phyloP scores from a whole-genome alignment of 805 yeast species.

The Limtongozyma cylindracea region DNA sequence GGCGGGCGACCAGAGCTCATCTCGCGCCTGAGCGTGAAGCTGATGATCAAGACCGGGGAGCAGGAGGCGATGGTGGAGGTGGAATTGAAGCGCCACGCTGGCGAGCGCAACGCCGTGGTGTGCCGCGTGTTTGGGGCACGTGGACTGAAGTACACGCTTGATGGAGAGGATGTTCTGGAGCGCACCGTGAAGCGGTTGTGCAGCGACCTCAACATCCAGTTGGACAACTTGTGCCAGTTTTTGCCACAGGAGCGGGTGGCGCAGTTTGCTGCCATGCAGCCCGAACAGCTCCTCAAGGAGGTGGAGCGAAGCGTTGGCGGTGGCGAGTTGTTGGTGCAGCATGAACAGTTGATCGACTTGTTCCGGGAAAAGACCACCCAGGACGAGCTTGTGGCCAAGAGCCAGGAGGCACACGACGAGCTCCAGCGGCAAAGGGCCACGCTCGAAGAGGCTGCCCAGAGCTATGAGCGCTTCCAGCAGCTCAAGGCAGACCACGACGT shows the following conservation, averaged over 20 bases:
- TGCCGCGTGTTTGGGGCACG: no score
- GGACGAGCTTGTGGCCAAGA: conserved; percentile 1
- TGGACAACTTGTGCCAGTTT: conserved; percentile 83
- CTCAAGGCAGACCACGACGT: conserved; percentile 13
- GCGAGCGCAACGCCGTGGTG: conserved; percentile 11
- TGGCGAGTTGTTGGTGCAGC: conserved; percentile 26
- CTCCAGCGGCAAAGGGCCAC: conserved; percentile 3
- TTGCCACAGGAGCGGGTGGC: conserved; percentile 91
- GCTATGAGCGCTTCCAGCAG: conserved; percentile 17
- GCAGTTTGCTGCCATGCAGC: conserved; percentile 62
- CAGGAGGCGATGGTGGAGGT: conserved; percentile 20
- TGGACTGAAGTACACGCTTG: conserved; percentile 15
- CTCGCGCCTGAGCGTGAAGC: conserved; percentile 40
- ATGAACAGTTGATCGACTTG: conserved; percentile 24
- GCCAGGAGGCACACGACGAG: conserved; percentile 1
- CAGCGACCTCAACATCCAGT: conserved; percentile 39
- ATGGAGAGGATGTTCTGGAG: conserved; percentile 13
- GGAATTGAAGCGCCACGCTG: conserved; percentile 14
- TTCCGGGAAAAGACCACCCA: conserved; percentile 1
- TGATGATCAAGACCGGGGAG: conserved; percentile 52
- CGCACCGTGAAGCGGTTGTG: conserved; percentile 17
- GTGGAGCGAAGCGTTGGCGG: conserved; percentile 63
- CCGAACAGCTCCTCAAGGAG: conserved; percentile 48
- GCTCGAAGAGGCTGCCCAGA: conserved; percentile 18
- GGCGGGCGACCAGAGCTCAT: conserved; percentile 56